Conservation (phyloP, 768 basidiomycete species). For the Brasilioporus rufonigricans region DNA sequence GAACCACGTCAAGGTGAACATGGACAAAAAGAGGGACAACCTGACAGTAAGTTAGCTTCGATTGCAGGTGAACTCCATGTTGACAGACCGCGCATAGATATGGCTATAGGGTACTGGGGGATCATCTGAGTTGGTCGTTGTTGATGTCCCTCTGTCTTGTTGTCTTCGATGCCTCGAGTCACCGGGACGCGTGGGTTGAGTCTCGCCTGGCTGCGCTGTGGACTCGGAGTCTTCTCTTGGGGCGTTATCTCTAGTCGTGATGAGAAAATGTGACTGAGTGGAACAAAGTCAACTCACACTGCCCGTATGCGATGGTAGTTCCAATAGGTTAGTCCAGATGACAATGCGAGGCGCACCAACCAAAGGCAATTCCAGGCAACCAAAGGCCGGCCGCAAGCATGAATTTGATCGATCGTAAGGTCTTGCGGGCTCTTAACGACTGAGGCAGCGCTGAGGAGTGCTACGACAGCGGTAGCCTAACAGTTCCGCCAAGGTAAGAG, state of each 20-base stretch:
- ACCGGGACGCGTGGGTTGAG: constrained; percentile 6
- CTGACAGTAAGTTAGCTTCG: constrained; percentile 29
- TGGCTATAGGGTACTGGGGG: constrained; percentile 24
- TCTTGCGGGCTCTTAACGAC: constrained; percentile 44
- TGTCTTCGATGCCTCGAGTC: constrained; percentile 18
- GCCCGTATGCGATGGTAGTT: constrained; percentile 42
- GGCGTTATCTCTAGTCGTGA: constrained; percentile 17
- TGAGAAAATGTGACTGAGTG: constrained; percentile 9
- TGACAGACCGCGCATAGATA: constrained; percentile 29
- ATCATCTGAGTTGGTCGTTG: constrained; percentile 25
- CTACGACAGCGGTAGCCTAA: constrained; percentile 52
- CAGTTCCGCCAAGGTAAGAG: constrained; percentile 3
- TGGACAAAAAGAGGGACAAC: constrained; percentile 60
- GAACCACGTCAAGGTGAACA: constrained; percentile 81
- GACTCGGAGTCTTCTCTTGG: constrained; percentile 31
- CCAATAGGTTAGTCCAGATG: constrained; percentile 54
- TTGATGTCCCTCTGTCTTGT: constrained; percentile 20
- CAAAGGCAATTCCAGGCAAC: constrained; percentile 69
- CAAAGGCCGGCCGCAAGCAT: constrained; percentile 60
- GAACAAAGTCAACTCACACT: constrained; percentile 21
- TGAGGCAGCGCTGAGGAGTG: constrained; percentile 48
- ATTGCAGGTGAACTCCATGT: neutral
- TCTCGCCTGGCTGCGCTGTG: constrained; percentile 23
- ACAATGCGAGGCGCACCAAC: constrained; percentile 52
- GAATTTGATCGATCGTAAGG: constrained; percentile 49